phyloP scores from a whole-genome alignment of 2,329 filamentous ascomycete species.

The Teratosphaeriaceae sp. region DNA sequence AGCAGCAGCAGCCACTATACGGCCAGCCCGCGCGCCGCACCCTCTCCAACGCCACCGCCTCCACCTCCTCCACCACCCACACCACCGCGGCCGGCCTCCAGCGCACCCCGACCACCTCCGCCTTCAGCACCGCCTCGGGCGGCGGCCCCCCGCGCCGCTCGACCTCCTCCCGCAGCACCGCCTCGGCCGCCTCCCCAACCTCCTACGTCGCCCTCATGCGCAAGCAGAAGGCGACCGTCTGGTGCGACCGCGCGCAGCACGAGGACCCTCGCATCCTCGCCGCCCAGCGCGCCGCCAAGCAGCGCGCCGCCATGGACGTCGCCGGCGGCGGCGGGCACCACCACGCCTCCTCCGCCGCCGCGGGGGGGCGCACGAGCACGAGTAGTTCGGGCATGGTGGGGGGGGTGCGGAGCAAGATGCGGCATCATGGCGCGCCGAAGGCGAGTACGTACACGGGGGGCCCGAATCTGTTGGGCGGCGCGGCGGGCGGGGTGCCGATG shows the following conservation, averaged over 20 bases:
- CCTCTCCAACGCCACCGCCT: conserved; percentile 63
- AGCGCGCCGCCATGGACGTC: conserved; percentile 78
- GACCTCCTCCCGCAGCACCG: conserved; percentile 66
- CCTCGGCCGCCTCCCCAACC: conserved; percentile 51
- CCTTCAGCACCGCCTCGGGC: conserved; percentile 25
- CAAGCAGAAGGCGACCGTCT: conserved; percentile 95
- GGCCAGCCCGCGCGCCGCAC: conserved; percentile 40
- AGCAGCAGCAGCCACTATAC: conserved; percentile 3
- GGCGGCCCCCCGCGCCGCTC: conserved; percentile 66
- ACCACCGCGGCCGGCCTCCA: conserved; percentile 34
- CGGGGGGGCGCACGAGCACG: conserved; percentile 23
- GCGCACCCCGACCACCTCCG: conserved; percentile 42
- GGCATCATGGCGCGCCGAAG: conserved; percentile 76
- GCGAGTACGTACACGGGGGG: conserved; percentile 68
- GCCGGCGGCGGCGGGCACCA: conserved; percentile 59
- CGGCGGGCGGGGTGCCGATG: conserved; percentile 83
- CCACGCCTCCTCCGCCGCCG: conserved; percentile 16
- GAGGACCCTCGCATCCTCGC: conserved; percentile 81
- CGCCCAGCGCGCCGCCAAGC: conserved; percentile 79
- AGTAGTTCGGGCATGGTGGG: conserved; percentile 31
- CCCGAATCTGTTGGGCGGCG: conserved; percentile 65
- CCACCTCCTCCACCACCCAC: conserved; percentile 58
- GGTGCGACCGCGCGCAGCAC: conserved; percentile 90
- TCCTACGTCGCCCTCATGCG: conserved; percentile 94
- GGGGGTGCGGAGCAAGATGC: conserved; percentile 73